phyloP scores from a whole-genome alignment of 2,329 filamentous ascomycete species.

The Colletotrichum sp. region DNA sequence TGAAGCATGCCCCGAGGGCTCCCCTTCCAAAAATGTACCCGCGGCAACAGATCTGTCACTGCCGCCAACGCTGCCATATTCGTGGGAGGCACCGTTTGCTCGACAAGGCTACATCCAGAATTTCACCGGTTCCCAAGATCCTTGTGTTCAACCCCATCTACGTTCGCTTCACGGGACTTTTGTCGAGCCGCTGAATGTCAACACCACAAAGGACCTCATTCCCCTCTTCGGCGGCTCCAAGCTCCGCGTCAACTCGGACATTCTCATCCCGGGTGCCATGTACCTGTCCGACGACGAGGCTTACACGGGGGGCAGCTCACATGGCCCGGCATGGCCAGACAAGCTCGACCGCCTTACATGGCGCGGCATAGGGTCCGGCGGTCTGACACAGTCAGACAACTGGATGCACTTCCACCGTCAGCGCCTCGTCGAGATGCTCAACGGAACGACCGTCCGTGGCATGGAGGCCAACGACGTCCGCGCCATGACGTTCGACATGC shows the following conservation, averaged over 20 bases:
- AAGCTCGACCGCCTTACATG: conserved; percentile 64
- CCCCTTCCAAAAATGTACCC: conserved; percentile 46
- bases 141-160: conserved; percentile 62
- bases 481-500: conserved; percentile 55
- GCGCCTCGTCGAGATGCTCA: conserved; percentile 72
- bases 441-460: conserved; percentile 60
- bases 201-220: conserved; percentile 58
- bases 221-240: conserved; percentile 70
- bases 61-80: conserved; percentile 36
- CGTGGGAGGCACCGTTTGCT: conserved; percentile 40
- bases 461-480: conserved; percentile 47
- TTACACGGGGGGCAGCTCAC: conserved; percentile 61
- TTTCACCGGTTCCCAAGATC: conserved; percentile 62
- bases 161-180: conserved; percentile 61
- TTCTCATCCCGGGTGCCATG: conserved; percentile 69
- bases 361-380: conserved; percentile 70
- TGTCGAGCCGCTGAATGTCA: conserved; percentile 56
- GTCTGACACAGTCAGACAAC: conserved; percentile 54
- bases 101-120: conserved; percentile 59
- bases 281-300: conserved; percentile 64
- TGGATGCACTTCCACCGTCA: conserved; percentile 77
- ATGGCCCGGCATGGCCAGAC: conserved; percentile 61
- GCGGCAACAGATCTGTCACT: conserved; percentile 31
- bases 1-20: conserved; percentile 61
- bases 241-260: conserved; percentile 67